These are phyloP conservation scores for Colletotrichum theobromicola DNA, from an alignment of 2,329 filamentous ascomycete species.

Conservation along the genomic window DNA sequence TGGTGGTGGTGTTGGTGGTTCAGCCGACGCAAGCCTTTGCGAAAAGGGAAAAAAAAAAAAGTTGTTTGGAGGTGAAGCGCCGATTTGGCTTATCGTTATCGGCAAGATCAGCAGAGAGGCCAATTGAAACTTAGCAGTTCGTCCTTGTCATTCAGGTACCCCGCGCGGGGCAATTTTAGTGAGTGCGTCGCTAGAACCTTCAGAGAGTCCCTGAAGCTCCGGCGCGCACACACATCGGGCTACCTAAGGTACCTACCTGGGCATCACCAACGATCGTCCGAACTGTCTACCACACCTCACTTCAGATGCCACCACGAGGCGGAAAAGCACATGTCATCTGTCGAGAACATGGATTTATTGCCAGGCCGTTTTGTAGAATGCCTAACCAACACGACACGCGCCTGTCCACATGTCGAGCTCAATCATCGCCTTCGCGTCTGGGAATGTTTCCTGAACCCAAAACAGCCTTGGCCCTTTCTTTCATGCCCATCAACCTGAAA, in stretches of 20 bases:
- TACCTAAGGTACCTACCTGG: no score
- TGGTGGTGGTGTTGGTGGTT: neutral
- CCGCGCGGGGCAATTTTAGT: constrained; percentile 20
- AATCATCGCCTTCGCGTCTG: constrained; percentile 5
- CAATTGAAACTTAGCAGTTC: neutral
- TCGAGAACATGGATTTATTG: neutral
- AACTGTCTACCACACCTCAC: neutral
- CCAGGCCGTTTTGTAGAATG: no score
- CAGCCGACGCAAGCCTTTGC: neutral
- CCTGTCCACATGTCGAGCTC: neutral
- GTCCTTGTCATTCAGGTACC: neutral
- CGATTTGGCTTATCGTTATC: constrained; percentile 16
- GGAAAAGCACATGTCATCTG: neutral
- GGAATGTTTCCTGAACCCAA: constrained; percentile 9
- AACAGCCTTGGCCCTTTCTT: neutral
- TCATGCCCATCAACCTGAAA: constrained; percentile 2
- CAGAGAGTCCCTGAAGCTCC: neutral
- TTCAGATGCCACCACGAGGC: neutral
- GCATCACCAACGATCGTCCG: neutral
- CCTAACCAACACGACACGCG: no score
- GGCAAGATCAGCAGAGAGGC: neutral
- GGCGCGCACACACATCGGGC: neutral
- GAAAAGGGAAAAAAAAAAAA: constrained; percentile 7
- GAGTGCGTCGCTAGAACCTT: neutral
- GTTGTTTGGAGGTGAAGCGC: neutral